Evolutionary conservation across 139 green algal species (phyloP).

Genomic region (Coelastrella sp.): DNA sequence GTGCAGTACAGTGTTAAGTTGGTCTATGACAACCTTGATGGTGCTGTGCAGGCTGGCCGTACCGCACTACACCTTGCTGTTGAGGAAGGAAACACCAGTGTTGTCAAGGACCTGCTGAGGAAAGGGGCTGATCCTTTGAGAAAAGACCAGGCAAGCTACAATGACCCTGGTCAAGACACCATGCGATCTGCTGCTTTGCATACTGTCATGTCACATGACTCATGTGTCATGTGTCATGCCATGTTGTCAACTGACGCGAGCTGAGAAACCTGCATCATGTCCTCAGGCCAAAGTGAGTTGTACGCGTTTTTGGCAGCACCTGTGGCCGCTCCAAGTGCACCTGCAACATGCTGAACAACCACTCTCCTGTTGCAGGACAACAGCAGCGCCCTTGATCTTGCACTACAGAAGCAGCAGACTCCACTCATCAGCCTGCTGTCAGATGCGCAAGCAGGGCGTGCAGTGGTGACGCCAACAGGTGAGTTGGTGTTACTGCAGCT

Average conservation of each 20-base stretch:
- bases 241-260: too few relatives aligned
- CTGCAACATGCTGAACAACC: background rate
- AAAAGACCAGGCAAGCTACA: conserved; percentile 42
- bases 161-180: too few relatives aligned
- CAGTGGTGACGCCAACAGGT: conserved; percentile 22
- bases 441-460: conserved; percentile 22
- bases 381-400: conserved; percentile 31
- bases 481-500: background rate
- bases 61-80: conserved; percentile 66
- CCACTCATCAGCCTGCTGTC: background rate
- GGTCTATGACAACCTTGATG: background rate
- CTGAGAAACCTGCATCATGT: too few relatives aligned
- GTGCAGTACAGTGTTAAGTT: background rate
- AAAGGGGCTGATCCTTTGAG: conserved; percentile 12
- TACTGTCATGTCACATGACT: too few relatives aligned
- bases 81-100: conserved; percentile 38
- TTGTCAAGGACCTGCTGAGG: conserved; percentile 60
- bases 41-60: conserved; percentile 51
- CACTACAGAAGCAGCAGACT: background rate
- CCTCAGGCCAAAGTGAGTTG: too few relatives aligned
- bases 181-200: too few relatives aligned
- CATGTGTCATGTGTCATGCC: too few relatives aligned
- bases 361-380: conserved; percentile 39
- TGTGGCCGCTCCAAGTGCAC: too few relatives aligned
- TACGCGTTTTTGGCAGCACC: too few relatives aligned